Percentiles rank a stretch among this genome's conserved stretches.
Conservation (phyloP, 331 rosid genomes). For the Cydonia oblonga region DNA sequence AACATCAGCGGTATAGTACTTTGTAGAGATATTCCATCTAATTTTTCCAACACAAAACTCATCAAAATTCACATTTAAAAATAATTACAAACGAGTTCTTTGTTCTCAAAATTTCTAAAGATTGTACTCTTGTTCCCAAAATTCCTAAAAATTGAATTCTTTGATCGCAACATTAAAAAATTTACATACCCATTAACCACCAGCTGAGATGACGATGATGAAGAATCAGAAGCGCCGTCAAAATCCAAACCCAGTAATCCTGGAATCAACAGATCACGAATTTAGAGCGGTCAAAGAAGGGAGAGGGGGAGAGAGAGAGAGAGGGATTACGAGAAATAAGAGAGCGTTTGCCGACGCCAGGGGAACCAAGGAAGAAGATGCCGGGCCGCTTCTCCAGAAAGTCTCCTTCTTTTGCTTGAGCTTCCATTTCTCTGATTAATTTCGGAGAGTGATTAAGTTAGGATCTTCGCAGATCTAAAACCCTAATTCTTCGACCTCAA, state of each 20-base stretch:
- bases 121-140: too few relatives aligned
- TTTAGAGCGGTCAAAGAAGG: not conserved
- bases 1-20: conserved; percentile 76
- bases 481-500: not conserved
- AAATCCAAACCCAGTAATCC: conserved; percentile 58
- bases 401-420: not conserved
- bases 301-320: not conserved
- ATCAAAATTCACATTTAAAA: not conserved
- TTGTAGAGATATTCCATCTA: conserved; percentile 76
- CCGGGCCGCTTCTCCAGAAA: conserved; percentile 54
- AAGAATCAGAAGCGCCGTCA: conserved; percentile 51
- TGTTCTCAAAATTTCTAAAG: not conserved
- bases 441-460: not conserved
- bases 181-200: conserved; percentile 51
- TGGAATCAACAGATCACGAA: conserved; percentile 11
- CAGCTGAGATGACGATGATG: conserved; percentile 29
- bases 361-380: conserved; percentile 53
- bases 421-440: not conserved
- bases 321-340: conserved; percentile 52
- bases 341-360: conserved; percentile 81
- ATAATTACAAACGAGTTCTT: not conserved
- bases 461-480: not conserved
- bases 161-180: not conserved
- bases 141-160: not conserved
- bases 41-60: not conserved